Evolutionary conservation across 2,329 filamentous ascomycete species (phyloP), one percentile per base, ranked within the genome.

Genomic region (Beauveria sp.): DNA sequence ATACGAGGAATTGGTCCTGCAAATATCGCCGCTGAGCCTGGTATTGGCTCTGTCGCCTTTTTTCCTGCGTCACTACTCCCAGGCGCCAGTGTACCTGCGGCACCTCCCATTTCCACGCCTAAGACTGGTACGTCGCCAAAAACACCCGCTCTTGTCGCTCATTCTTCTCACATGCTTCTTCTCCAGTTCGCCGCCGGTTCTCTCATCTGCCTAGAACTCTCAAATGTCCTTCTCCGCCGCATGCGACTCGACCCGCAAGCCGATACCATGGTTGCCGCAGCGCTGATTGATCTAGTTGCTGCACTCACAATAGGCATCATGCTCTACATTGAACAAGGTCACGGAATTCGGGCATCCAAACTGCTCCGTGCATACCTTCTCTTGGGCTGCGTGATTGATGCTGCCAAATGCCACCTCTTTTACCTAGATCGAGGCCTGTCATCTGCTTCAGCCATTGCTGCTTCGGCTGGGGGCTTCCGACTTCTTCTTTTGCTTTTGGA

Each of bases 221-320:
- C 28, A 4, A 60, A 54, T 31, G 22, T 60, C 14, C n/a, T 60
- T 34, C 14, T 60, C 9, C 42, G 58, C 49, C 58, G 58, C 10
- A 46, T 60, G 58, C 58, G 50, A n/a, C 20, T 31, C 50, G 50
- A 54, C 14, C 49, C 49, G 34, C 42, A 53, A 9, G 58, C 58
- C 28, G 58, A 60, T 24, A 45, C 58, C 38, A 60, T 60, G 58
- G 58, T 60, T 6, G 58, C 58, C 16, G 58, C 58, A 16, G 49
- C 58, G 5, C 51, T 60, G 12, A 60, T 60, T 42, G 58, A 60
- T 38, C 12, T 60, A 3, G 58, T 60, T 4, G 42, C 50, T 18
- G 58, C 58, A 5, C 42, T 60, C 4, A 60, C 42, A 28, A 48
- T 60, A 26, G 50, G 58, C 40, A 53, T 60, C 26, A 54, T 60